Base-by-base conservation (phyloP, 2,329 filamentous ascomycete genomes). In the Blastomyces emzantsi region DNA sequence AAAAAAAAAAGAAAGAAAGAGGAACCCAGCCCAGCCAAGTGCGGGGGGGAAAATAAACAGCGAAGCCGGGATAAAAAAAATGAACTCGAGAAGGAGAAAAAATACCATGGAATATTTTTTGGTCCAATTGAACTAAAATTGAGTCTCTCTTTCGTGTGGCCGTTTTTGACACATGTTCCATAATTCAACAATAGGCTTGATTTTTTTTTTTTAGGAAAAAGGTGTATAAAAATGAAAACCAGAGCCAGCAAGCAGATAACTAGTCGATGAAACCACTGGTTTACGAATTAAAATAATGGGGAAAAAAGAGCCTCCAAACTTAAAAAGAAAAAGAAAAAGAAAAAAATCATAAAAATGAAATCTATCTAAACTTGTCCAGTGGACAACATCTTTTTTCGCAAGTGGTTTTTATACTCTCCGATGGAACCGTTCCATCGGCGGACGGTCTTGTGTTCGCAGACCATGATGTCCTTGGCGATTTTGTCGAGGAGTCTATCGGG, bases 401-500 rank as follows among this genome's bases (percentile, higher is more conserved):
- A 85, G 80, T 97, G 87, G 81, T 95, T 90, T 90, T 99, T 99
- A 90, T 99, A 99, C 65, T 92, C 87, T 70, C 88, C 88, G 73
- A 99, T 99, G 68, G 80, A 81, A 72, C 93, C 93, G 67, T 93
- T 87, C 94, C 94, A 99, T 72, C 86, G 80, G 71, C 84, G 87
- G 71, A 97, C 92, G 17, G 92, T 92, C 85, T 92, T 92, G 87
- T 99, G 92, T 82, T 99, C 94, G 80, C 95, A 99, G 63, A 99
- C 94, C 81, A 99, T 87, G 79, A 99, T 99, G 78, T 99, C 91
- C 85, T 99, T 99, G 71, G 94, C 94, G 77, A 99, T 97, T 84
- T 96, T 97, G 86, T 99, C 94, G 69, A 99, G 87, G 73, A 99
- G 83, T 83, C 93, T 95, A 71, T 60, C 55, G 70, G 72, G 80